A percentile compares a stretch with the other conserved stretches of the same genome.
phyloP scores from a whole-genome alignment of 176 grass and related monocot species.

The Puccinellia tenuiflora region DNA sequence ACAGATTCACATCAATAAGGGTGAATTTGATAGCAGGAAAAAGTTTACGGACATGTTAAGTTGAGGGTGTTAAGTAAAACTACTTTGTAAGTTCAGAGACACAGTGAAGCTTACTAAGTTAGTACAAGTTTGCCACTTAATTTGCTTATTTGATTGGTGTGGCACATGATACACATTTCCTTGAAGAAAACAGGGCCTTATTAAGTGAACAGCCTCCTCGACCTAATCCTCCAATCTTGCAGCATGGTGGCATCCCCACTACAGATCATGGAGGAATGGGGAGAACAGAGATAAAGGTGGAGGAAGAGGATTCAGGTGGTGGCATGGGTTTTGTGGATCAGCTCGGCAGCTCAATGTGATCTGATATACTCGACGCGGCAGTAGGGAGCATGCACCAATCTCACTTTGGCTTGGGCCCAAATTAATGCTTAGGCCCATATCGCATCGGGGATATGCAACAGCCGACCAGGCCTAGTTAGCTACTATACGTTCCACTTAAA shows the following conservation, averaged over 20 bases:
- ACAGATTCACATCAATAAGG: neutral
- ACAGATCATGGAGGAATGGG: neutral
- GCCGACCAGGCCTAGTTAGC: neutral
- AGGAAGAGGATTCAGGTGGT: neutral
- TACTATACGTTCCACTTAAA: neutral
- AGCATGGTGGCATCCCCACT: neutral
- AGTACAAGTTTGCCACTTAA: neutral
- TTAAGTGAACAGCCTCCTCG: neutral
- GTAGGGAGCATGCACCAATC: neutral
- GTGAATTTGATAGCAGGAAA: neutral
- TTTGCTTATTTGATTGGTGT: neutral
- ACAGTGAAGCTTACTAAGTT: neutral
- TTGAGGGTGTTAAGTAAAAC: neutral
- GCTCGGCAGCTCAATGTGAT: neutral
- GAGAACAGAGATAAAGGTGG: neutral
- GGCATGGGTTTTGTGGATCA: neutral
- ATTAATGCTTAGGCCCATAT: neutral
- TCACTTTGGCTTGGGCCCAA: neutral
- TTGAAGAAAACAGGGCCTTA: no score
- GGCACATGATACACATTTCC: neutral
- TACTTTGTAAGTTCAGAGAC: neutral
- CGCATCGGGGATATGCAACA: neutral
- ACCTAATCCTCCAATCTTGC: neutral
- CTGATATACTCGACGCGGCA: neutral
- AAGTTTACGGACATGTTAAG: neutral